Percentiles rank a stretch among this genome's conserved stretches.
These are phyloP conservation scores for Barbarea vulgaris DNA, from an alignment of 345 rosid genomes.

Conservation along the genomic window DNA sequence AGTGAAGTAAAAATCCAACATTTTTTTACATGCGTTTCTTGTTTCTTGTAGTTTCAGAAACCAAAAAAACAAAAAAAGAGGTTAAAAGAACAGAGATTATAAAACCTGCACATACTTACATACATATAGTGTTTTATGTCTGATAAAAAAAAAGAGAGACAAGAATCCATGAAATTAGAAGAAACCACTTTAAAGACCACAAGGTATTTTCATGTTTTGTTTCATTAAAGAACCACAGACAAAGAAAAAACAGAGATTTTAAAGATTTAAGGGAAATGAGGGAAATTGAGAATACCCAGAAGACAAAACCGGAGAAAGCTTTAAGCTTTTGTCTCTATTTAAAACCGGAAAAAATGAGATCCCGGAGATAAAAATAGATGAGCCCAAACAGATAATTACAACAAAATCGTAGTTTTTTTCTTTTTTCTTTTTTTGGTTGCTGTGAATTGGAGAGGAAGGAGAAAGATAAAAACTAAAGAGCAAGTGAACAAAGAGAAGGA, in stretches of 20 bases:
- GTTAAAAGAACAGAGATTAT: slow-evolving; percentile 17
- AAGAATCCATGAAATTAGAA: slow-evolving; percentile 29
- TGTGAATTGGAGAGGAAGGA: not conserved
- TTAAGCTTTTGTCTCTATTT: slow-evolving; percentile 52
- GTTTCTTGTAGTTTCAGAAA: slow-evolving; percentile 2
- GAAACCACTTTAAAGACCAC: slow-evolving; percentile 30
- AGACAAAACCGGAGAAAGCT: slow-evolving; percentile 59
- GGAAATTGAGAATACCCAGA: slow-evolving; percentile 51
- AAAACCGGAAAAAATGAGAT: slow-evolving; percentile 46
- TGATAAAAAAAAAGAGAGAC: slow-evolving; percentile 14
- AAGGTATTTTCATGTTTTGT: slow-evolving; percentile 34
- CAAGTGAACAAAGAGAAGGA: slow-evolving; percentile 71
- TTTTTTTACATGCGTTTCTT: slow-evolving; percentile 1
- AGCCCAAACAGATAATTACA: slow-evolving; percentile 61
- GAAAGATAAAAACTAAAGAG: slow-evolving; percentile 46
- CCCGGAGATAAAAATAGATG: slow-evolving; percentile 35
- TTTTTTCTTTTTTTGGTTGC: not conserved
- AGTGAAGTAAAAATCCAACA: not conserved
- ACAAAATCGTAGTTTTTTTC: slow-evolving; percentile 7
- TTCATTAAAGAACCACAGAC: slow-evolving; percentile 40
- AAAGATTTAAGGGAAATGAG: slow-evolving; percentile 2
- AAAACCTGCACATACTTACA: not conserved
- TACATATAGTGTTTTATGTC: not conserved
- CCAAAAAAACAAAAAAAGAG: too few relatives aligned
- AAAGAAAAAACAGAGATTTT: slow-evolving; percentile 33